Evolutionary conservation across 192 early-diverging fungal genomes (phyloP), one percentile per base, ranked within the genome.

Genomic region (Backusella psychrophila): DNA sequence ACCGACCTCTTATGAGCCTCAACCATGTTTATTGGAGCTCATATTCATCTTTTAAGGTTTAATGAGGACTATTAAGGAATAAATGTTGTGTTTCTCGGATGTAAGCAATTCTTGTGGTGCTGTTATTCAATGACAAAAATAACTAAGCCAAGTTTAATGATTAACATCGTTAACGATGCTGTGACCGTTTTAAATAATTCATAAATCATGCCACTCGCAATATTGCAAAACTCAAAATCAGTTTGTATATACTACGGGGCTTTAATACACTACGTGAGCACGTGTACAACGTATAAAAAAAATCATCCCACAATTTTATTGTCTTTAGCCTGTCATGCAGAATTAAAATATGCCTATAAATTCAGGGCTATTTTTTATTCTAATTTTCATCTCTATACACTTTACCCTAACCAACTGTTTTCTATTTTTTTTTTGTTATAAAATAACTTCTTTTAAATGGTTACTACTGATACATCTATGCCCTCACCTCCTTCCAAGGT

Each of bases 401-500:
- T 39, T 39, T 39, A 39, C 38, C 38, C 38, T 39, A 39, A 11
- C 38, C 9, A 11, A 2, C 9, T 39, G 38, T 39, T 42, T 42
- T 42, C 11, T 42, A 15, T 44, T 44, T 44, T 44, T 44, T 44
- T 59, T 26, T 26, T 56, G n/a, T 59, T 23, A 59, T 0, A 59
- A 59, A 0, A 59, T 23, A 26, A 21, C n/a, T 59, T 59, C 12
- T 44, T 59, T 12, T 23, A 59, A 59, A 71, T 71, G 69, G 35
- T 71, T 17, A 15, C 69, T 46, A 11, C 69, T 42, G 69, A 71
- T 39, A 42, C 46, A n/a, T 31, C 17, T 71, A 71, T 44, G 23
- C 69, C 72, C 3, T 34, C 56, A 15, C 72, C 56, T 26, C 35
- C 72, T 63, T 63, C 35, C 11, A 63, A 73, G 34, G 77, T 81